Conservation (phyloP, 1,139 yeast species). For the Ogataea hybrid region DNA sequence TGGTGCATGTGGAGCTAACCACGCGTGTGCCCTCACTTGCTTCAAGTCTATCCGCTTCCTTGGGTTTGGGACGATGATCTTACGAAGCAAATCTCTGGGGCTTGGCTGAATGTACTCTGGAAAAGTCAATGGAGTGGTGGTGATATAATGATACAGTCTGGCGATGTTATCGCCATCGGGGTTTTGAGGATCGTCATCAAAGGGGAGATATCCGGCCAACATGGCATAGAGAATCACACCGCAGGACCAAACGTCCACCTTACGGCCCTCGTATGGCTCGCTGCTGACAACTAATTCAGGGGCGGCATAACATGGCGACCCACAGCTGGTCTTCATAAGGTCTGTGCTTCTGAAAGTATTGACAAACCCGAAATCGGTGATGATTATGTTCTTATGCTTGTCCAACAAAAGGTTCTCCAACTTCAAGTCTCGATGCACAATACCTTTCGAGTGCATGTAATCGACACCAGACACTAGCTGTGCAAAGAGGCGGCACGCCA, state of each 20-base stretch:
- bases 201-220: slow-evolving; percentile 96
- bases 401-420: slow-evolving; percentile 71
- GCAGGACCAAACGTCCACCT: slow-evolving; percentile 96
- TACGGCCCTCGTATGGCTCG: slow-evolving; percentile 86
- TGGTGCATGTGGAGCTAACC: slow-evolving; percentile 81
- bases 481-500: slow-evolving; percentile 86
- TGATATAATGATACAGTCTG: slow-evolving; percentile 85
- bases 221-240: slow-evolving; percentile 95
- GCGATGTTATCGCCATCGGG: slow-evolving; percentile 97
- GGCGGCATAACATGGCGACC: slow-evolving; percentile 98
- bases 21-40: slow-evolving; percentile 76
- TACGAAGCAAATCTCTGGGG: slow-evolving; percentile 86
- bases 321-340: slow-evolving; percentile 93
- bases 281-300: slow-evolving; percentile 92
- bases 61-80: slow-evolving; percentile 87
- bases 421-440: slow-evolving; percentile 79
- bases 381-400: slow-evolving; percentile 75
- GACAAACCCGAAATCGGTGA: slow-evolving; percentile 89
- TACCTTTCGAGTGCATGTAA: slow-evolving; percentile 81
- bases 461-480: slow-evolving; percentile 93
- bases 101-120: slow-evolving; percentile 92
- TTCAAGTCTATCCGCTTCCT: slow-evolving; percentile 64
- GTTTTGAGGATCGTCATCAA: slow-evolving; percentile 95
- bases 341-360: slow-evolving; percentile 77
- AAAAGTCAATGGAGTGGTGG: slow-evolving; percentile 87